Conservation (phyloP, 2,329 filamentous ascomycete species). For the Parastagonospora avenae region DNA sequence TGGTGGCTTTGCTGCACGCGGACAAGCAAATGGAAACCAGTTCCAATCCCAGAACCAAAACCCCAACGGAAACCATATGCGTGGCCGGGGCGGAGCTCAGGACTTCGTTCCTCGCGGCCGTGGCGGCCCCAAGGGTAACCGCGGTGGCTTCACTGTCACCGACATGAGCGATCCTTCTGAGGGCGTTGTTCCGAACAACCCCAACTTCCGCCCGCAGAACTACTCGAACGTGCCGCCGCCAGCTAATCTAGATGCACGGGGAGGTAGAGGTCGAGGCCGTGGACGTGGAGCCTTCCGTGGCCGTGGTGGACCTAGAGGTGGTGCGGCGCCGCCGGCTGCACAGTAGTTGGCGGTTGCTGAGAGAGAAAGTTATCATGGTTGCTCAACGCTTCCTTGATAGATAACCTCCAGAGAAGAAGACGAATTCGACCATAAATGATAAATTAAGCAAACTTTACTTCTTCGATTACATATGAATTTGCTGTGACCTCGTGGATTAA, state of each 20-base stretch:
- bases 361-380: neutral
- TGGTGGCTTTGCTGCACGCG: constrained; percentile 45
- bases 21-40: constrained; percentile 34
- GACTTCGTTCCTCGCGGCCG: constrained; percentile 49
- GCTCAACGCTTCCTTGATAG: neutral
- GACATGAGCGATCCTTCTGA: constrained; percentile 59
- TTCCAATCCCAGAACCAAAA: constrained; percentile 30
- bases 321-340: constrained; percentile 21
- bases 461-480: no score
- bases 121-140: constrained; percentile 44
- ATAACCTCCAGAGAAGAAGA: neutral
- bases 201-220: constrained; percentile 59
- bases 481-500: no score
- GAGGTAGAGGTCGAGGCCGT: constrained; percentile 39
- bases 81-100: constrained; percentile 36
- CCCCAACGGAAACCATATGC: constrained; percentile 30
- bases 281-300: constrained; percentile 40
- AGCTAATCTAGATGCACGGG: constrained; percentile 37
- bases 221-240: constrained; percentile 47
- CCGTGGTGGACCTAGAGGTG: constrained; percentile 36
- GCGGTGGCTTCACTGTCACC: constrained; percentile 52
- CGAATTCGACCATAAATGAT: no score
- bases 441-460: no score
- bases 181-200: constrained; percentile 61
- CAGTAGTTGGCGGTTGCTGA: constrained; percentile 15